Evolutionary conservation across 208 protist genomes (phyloP).

Genomic region (Angomonas ambiguus): DNA sequence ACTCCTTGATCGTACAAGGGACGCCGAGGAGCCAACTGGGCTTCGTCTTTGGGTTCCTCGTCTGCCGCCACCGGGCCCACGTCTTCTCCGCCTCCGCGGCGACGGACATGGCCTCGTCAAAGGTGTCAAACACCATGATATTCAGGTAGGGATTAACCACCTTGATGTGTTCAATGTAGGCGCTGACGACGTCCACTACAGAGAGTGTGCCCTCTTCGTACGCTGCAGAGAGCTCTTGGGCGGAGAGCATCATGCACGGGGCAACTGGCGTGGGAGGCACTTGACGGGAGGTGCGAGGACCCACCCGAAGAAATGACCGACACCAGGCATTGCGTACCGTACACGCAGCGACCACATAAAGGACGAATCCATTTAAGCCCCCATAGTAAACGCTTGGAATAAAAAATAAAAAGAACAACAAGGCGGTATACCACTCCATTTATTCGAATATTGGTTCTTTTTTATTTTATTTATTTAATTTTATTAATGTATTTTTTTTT

Average conservation of each 20-base stretch:
- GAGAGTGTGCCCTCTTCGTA: constrained; percentile 54
- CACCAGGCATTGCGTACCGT: constrained; percentile 43
- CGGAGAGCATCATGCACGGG: constrained; percentile 75
- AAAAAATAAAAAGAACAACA: constrained; percentile 17
- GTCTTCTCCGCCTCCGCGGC: constrained; percentile 51
- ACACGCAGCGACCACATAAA: constrained; percentile 31
- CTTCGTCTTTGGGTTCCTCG: constrained; percentile 23
- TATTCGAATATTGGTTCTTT: not conserved
- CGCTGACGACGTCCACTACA: constrained; percentile 53
- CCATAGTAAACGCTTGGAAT: constrained; percentile 16
- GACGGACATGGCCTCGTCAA: constrained; percentile 62
- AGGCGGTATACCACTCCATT: constrained; percentile 10
- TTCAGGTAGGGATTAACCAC: constrained; percentile 79
- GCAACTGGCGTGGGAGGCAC: constrained; percentile 60
- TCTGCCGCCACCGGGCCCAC: constrained; percentile 56
- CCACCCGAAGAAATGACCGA: constrained; percentile 35
- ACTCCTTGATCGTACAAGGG: constrained; percentile 87
- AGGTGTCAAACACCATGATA: constrained; percentile 77
- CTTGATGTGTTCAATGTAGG: constrained; percentile 84
- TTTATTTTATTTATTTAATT: not conserved
- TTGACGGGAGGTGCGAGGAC: constrained; percentile 61
- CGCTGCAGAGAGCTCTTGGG: constrained; percentile 53
- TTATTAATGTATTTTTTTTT: not conserved
- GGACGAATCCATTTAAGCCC: constrained; percentile 27
- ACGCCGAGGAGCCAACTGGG: constrained; percentile 83